Base-by-base conservation (phyloP, 1,139 yeast species). In the Dujonia santamariae region DNA sequence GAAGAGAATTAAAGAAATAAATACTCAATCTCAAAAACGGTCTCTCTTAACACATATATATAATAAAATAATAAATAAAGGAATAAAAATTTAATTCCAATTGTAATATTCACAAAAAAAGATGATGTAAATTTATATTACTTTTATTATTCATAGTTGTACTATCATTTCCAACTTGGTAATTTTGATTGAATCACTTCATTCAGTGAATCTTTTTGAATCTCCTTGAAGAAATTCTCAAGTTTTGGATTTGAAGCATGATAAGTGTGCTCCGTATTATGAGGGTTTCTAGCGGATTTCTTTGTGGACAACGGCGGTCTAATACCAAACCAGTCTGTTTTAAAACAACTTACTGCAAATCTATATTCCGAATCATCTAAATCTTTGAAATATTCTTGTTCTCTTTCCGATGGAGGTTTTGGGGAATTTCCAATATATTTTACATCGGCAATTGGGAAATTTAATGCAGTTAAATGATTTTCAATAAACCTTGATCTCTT, bases 401-500 rank as follows among this genome's bases (percentile, higher is more conserved):
- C 42, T 28, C 37, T 54, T 32, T 41, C 53, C 24, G 45, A 44
- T 15, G 55, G 56, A 1, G 84, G 83, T 4, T 51, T 47, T 2
- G 88, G 95, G n/a, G 76, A 71, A 37, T 77, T 67, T 0, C 92
- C 87, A 24, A 80, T 53, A 49, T 82, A 85, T 3, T 58, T 46
- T 2, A 73, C 64, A 7, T 37, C 32, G 1, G 34, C 32, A 8
- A 46, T 49, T 0, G 75, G 68, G 39, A 60, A 67, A 4, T 52
- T 50, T 33, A 81, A 48, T 0, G 81, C 80, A 4, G 39, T 32
- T 27, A 83, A 64, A 57, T 86, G 96, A 26, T 67, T 55, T 0
- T 70, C 49, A 9, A 72, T 37, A 48, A 85, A 85, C 35, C 96
- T 61, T 13, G 55, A 50, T 35, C 75, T 57, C 48, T 86, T 86